Base-by-base conservation (phyloP, 2,329 filamentous ascomycete genomes). In the Nemania serpens region DNA sequence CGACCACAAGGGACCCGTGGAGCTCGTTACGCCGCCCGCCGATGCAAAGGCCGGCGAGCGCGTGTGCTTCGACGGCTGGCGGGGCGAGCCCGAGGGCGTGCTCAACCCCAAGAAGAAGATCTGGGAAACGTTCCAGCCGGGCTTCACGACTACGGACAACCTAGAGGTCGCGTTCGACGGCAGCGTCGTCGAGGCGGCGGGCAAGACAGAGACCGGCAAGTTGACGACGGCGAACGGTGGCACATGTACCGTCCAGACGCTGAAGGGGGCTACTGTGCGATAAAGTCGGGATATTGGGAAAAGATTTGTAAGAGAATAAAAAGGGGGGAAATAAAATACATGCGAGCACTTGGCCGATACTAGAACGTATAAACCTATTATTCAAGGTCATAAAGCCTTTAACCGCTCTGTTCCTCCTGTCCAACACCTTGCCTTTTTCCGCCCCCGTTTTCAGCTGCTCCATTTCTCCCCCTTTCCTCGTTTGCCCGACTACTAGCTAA, bases 51-150 rank as follows among this genome's bases (percentile, higher is more conserved):
- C 93, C 5, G 95, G 95, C 60, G 92, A 97, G 74, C 83, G 91
- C 13, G 91, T 98, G 53, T 93, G 84, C 83, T 99, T 99, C 74
- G 91, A 98, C 75, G 95, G 95, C 49, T 99, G 91, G 88, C 84
- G 91, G 76, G 93, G 92, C 61, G 91, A 96, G 82, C 93, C 95
- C 0, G 95, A 99, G 84, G 89, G 89, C 64, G 87, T 94, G 53
- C 84, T 99, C 59, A 99, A 98, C 84, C 95, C 95, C 60, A 99
- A 99, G 89, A 99, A 98, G 88, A 98, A 98, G 88, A 82, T 98
- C 63, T 98, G 94, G 93, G 95, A 99, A 83, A 91, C 85, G 10
- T 91, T 97, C 79, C 94, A 98, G 83, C 93, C 93, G 1, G 95
- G 94, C 0, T 98, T 98, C 80, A 96, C 91, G 33, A 99, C 94